Evolutionary conservation across 2,329 filamentous ascomycete species (phyloP).

Genomic region (Zymoseptoria crescenta): DNA sequence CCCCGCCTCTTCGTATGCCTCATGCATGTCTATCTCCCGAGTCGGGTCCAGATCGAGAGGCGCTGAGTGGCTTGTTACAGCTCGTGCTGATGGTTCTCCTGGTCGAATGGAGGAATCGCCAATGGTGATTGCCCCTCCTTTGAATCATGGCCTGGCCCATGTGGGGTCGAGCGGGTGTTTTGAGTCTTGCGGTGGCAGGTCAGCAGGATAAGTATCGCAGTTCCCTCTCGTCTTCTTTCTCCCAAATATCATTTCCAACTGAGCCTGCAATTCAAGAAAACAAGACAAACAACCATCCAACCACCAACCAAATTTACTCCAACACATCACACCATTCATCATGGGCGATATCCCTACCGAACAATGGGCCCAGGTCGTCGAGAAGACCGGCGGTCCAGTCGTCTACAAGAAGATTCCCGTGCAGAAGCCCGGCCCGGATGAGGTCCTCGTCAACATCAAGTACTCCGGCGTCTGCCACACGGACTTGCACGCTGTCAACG

Average conservation of each 20-base stretch:
- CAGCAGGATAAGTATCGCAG: not conserved
- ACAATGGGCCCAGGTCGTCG: conserved; percentile 89
- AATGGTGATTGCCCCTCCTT: not conserved
- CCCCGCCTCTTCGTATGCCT: not conserved
- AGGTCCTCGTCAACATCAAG: conserved; percentile 87
- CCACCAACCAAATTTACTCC: not conserved
- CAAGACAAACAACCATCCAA: not conserved
- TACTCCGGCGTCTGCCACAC: conserved; percentile 89
- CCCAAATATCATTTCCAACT: not conserved
- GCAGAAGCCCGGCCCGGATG: conserved; percentile 71
- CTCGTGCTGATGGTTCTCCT: not conserved
- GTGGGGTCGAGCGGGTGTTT: not conserved
- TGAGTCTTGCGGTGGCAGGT: not conserved
- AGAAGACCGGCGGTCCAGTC: conserved; percentile 64
- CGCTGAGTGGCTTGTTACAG: not conserved
- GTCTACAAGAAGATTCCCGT: conserved; percentile 78
- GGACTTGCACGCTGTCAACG: conserved; percentile 71
- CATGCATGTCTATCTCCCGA: not conserved
- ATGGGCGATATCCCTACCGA: conserved; percentile 59
- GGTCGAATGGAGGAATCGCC: not conserved
- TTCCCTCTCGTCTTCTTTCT: conserved; percentile 1
- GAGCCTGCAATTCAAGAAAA: not conserved
- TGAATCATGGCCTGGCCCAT: not conserved
- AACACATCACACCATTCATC: not conserved
- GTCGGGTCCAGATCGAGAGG: not conserved